phyloP scores from a whole-genome alignment of 2,329 filamentous ascomycete species.

The Arthrobotrys musiformis region DNA sequence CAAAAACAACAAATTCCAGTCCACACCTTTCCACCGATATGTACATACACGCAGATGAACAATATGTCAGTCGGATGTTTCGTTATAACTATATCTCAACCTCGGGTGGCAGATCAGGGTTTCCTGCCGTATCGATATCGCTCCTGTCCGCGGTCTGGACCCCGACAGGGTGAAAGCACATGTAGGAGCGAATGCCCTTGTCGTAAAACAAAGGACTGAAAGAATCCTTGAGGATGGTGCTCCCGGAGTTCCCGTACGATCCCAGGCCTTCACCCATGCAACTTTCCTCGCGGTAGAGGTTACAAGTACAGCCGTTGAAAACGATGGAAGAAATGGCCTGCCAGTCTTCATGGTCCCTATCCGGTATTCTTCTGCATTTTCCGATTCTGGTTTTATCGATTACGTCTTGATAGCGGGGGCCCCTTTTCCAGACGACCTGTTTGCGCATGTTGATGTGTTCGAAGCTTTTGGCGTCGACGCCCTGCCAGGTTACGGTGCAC shows the following conservation, averaged over 20 bases:
- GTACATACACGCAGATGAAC: neutral
- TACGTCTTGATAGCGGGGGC: neutral
- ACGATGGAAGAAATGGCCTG: neutral
- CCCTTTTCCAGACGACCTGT: neutral
- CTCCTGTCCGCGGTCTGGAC: neutral
- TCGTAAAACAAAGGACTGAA: neutral
- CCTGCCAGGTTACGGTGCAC: neutral
- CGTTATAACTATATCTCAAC: neutral
- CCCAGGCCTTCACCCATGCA: neutral
- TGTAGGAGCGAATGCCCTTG: neutral
- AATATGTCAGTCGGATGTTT: neutral
- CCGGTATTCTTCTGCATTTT: neutral
- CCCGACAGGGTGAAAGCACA: neutral
- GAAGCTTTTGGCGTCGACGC: neutral
- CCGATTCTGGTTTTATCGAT: neutral
- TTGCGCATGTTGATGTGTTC: neutral
- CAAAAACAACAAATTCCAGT: conserved; percentile 22
- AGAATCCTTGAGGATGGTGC: neutral
- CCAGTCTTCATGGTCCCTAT: neutral
- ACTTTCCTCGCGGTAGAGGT: neutral
- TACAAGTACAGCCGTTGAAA: conserved; percentile 5
- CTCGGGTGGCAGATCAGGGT: neutral
- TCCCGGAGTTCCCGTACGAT: neutral
- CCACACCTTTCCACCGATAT: no score
- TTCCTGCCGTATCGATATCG: neutral